Evolutionary conservation across 148 eudicot species (phyloP), one percentile per base, ranked within the genome.

Genomic region (Silene conica): DNA sequence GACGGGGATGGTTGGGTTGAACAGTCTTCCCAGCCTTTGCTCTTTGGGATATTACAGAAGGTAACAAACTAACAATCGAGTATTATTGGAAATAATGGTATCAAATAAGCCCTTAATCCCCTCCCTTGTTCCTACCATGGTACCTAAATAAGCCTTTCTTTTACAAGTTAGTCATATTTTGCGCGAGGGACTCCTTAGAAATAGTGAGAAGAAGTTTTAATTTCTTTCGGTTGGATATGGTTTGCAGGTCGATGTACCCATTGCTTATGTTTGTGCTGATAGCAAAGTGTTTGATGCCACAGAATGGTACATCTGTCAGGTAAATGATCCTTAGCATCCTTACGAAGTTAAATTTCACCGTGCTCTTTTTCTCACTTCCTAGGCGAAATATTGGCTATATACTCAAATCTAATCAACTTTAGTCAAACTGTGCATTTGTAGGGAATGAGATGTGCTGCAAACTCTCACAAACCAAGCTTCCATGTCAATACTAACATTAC

Each of bases 1-100:
- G 98, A 95, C 80, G 98, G 98, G 74, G 98, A 95, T 84, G 98
- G 98, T 55, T 95, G 98, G 98, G 86, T 92, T 54, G 98, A 95
- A 81, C 98, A 95, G 80, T 87, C 93, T 80, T 89, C 97, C 54
- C 93, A 90, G 73, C 96, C 98, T 60, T 78, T 92, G 65, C 59
- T 95, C 52, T 95, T 95, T 43, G 98, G 98, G 52, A 77, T 92
- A 56, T 64, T 95, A 73, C 97, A 90, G 81, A 92, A 92, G 97
- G 98, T 94, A 79, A 71, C 46, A 21, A 60, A 13, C 45, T 92
- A 81, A 71, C 38, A 16, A 60, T 14, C 34, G 9, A 25, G 65
- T 67, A 45, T 48, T 60, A 16, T 22, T 46, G 65, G 10, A 31
- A 31, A 31, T n/a, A 31, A 57, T 34, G 10, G 41, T n/a, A 57